Evolutionary conservation across 2,329 filamentous ascomycete species (phyloP).

Genomic region (Sphaerostilbella broomeana): DNA sequence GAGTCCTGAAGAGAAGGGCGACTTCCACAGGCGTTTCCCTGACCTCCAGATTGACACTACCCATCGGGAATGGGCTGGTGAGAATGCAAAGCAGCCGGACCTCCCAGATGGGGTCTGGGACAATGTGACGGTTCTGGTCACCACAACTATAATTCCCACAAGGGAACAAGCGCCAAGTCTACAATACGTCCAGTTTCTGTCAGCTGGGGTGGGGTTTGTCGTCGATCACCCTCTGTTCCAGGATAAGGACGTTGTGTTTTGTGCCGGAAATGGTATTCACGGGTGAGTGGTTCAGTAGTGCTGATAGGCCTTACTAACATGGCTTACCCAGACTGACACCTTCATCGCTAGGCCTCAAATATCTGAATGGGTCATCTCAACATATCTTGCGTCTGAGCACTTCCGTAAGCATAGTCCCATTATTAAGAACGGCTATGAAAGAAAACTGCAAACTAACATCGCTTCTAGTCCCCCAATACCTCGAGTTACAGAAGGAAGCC

Average conservation of each 20-base stretch:
- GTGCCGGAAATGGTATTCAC: slow-evolving; percentile 52
- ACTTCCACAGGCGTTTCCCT: slow-evolving; percentile 35
- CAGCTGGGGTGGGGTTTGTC: slow-evolving; percentile 48
- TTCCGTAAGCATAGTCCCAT: slow-evolving; percentile 3
- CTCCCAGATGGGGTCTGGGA: slow-evolving; percentile 37
- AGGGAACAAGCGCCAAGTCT: slow-evolving; percentile 39
- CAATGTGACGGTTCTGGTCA: slow-evolving; percentile 43
- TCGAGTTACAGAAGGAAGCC: slow-evolving; percentile 26
- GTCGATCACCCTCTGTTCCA: slow-evolving; percentile 40
- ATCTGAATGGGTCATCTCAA: slow-evolving; percentile 49
- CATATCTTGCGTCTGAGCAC: slow-evolving; percentile 44
- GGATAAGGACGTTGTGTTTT: slow-evolving; percentile 45
- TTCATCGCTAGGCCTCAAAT: slow-evolving; percentile 42
- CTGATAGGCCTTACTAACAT: too few species aligned
- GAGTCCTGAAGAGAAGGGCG: slow-evolving; percentile 28
- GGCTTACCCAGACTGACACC: background rate
- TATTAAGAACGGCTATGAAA: background rate
- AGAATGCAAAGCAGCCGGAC: slow-evolving; percentile 16
- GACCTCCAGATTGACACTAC: slow-evolving; percentile 35
- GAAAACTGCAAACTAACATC: background rate
- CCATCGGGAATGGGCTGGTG: slow-evolving; percentile 25
- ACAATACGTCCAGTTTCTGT: slow-evolving; percentile 47
- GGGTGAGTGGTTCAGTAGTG: slow-evolving; percentile 32
- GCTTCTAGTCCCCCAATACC: slow-evolving; percentile 17
- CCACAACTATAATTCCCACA: slow-evolving; percentile 36